Evolutionary conservation across 2,329 filamentous ascomycete genomes (phyloP).

Genomic region (Aspergillus ustus): DNA sequence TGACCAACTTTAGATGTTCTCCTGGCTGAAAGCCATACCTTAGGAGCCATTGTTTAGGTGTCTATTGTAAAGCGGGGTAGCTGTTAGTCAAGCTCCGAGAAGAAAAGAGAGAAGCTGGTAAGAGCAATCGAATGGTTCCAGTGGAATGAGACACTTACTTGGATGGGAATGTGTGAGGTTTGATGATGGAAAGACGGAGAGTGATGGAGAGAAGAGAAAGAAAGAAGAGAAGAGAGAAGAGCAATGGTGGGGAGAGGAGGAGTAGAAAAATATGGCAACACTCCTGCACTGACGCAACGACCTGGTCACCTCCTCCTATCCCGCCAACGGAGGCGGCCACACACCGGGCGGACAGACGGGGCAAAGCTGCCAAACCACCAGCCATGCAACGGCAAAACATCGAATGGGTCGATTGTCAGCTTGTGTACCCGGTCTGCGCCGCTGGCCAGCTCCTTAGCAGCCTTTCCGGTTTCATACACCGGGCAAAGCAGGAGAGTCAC

Average conservation of each 20-base stretch:
- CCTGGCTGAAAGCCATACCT: constrained; percentile 29
- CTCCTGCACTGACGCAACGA: constrained; percentile 41
- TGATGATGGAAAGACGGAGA: constrained; percentile 10
- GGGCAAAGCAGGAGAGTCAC: constrained; percentile 48
- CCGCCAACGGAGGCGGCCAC: constrained; percentile 3
- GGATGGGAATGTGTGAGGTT: constrained; percentile 7
- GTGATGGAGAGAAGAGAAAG: constrained; percentile 23
- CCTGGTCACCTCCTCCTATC: constrained; percentile 29
- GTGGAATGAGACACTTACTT: constrained; percentile 19
- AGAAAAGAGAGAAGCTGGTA: constrained; percentile 9
- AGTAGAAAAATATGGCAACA: constrained; percentile 32
- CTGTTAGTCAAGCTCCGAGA: constrained; percentile 31
- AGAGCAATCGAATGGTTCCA: constrained; percentile 10
- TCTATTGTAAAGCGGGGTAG: constrained; percentile 31
- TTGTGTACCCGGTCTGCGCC: constrained; percentile 37
- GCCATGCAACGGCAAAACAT: constrained; percentile 20
- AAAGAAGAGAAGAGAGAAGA: constrained; percentile 25
- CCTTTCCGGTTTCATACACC: constrained; percentile 50
- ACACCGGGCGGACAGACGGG: constrained; percentile 38
- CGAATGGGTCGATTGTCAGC: constrained; percentile 23
- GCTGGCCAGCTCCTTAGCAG: constrained; percentile 32
- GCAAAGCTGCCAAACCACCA: constrained; percentile 27
- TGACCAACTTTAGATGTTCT: background rate
- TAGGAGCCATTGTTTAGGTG: constrained; percentile 42
- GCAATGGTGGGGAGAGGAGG: constrained; percentile 33